These are phyloP conservation scores for Baudoinia panamericana DNA, from an alignment of 495 filamentous ascomycete species.

Conservation along the genomic window DNA sequence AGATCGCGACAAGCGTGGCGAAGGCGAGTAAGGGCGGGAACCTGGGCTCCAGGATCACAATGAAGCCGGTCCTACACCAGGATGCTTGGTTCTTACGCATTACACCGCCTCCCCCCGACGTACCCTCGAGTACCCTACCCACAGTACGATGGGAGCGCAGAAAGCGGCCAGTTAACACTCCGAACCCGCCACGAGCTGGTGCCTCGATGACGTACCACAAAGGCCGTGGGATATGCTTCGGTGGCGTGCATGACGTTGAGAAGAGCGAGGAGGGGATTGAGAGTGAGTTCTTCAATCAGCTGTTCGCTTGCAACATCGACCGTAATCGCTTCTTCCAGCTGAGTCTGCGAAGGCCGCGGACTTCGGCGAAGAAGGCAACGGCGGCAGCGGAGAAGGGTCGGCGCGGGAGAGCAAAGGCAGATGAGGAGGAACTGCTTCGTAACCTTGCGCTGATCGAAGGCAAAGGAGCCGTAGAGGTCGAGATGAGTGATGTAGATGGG, in stretches of 20 bases:
- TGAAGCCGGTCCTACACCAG: conserved; percentile 78
- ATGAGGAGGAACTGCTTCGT: conserved; percentile 77
- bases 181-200: conserved; percentile 71
- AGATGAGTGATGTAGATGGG: conserved; percentile 2
- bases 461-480: conserved; percentile 41
- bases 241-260: conserved; percentile 88
- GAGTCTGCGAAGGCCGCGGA: conserved; percentile 55
- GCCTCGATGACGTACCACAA: conserved; percentile 86
- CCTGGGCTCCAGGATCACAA: conserved; percentile 46
- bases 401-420: conserved; percentile 60
- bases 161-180: conserved; percentile 82
- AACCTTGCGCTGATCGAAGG: conserved; percentile 72
- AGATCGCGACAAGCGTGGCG: conserved; percentile 40
- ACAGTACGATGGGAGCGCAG: conserved; percentile 78
- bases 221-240: conserved; percentile 83
- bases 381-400: conserved; percentile 45
- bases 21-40: conserved; percentile 52
- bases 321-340: conserved; percentile 86
- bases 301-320: conserved; percentile 88
- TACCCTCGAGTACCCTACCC: conserved; percentile 46
- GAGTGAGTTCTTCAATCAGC: conserved; percentile 82
- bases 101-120: conserved; percentile 52
- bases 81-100: conserved; percentile 90
- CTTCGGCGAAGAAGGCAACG: conserved; percentile 43
- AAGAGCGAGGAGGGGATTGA: conserved; percentile 91